Evolutionary conservation across 192 early-diverging fungal genomes (phyloP), one percentile per base, ranked within the genome.

Genomic region (Lobosporangium transversale): DNA sequence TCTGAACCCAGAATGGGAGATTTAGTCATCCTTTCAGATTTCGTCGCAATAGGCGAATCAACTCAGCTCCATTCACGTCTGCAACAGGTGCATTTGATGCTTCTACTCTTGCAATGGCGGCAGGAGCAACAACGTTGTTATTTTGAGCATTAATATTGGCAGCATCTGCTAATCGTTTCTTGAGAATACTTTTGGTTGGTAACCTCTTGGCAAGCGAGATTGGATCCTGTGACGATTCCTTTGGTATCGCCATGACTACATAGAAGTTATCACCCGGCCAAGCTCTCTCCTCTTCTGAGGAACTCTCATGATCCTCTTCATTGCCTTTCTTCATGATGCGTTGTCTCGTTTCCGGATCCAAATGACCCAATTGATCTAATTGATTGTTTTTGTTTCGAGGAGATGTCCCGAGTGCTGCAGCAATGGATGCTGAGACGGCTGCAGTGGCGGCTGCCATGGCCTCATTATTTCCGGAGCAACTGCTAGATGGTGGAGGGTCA

Each of bases 141-240:
- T 15, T 18, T 14, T n/a, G n/a, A 8, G 37, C 15, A 5, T 55
- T 48, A 23, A 17, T 53, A 20, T 26, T 18, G 5, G 10, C 23
- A n/a, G 51, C 3, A n/a, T 52, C 48, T 0, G 30, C n/a, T 0
- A 52, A 4, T 4, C 49, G 57, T 30, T 61, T 75, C 58, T 75
- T 75, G 12, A 75, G 57, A 27, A 75, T 75, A 37, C 71, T 66
- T 44, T 66, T 75, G 4, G 57, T 51, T 17, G 57, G 63, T 5
- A 51, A 52, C 6, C 47, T 26, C n/a, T 35, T 52, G 51, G 29
- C 6, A 31, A 26, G 18, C 26, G 17, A 26, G 11, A 23, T 20
- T 0, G 68, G 29, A 33, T 57, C 29, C 36, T 49, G n/a, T 14
- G 71, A 58, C 1, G 63, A 58, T 1, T 48, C 44, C 55, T 75